Base-by-base conservation (phyloP, 106 monocot genomes). In the Chionographis japonica region DNA sequence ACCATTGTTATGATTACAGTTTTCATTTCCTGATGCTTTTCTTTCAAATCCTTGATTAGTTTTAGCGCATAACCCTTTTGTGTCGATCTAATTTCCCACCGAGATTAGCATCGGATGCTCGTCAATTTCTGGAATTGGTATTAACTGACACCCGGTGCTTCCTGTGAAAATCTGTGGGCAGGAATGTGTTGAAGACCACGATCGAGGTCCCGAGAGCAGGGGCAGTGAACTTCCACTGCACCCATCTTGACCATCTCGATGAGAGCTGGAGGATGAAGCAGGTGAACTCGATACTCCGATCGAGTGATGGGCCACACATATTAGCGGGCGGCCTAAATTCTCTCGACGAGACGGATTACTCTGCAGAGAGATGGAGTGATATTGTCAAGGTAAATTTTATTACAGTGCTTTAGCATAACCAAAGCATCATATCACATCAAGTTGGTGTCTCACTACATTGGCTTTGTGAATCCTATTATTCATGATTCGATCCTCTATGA, bases 201-300 rank as follows among this genome's bases (percentile, higher is more conserved):
- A 82, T 89, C 18, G 82, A 89, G 8, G 67, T 89, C 37, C 89
- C 89, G 0, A 60, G 52, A 43, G 63, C 70, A 6, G 89, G 89
- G 56, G 81, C 79, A 46, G 51, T 89, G 36, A 77, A 81, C 61
- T 71, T 89, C 46, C 75, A 83, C 68, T 95, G 95, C 76, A 95
- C 91, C 4, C 83, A 86, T 75, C 91, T 95, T 40, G 95, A 95
- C 50, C 95, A 91, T 67, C 91, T 95, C 1, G 81, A 91, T 70
- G 95, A 95, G 72, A 80, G 39, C 17, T 95, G 95, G 88, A 91
- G 95, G 43, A 84, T 95, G 95, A 95, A 88, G 58, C 91, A 95
- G 70, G 80, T 95, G 2, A 75, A 81, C 37, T 70, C 88, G 1
- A 91, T 95, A 16, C 73, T 95, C 10, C 68, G 64, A 56, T 79